Conservation (phyloP, 495 filamentous ascomycete genomes). For the Penicillium atrosanguineum region DNA sequence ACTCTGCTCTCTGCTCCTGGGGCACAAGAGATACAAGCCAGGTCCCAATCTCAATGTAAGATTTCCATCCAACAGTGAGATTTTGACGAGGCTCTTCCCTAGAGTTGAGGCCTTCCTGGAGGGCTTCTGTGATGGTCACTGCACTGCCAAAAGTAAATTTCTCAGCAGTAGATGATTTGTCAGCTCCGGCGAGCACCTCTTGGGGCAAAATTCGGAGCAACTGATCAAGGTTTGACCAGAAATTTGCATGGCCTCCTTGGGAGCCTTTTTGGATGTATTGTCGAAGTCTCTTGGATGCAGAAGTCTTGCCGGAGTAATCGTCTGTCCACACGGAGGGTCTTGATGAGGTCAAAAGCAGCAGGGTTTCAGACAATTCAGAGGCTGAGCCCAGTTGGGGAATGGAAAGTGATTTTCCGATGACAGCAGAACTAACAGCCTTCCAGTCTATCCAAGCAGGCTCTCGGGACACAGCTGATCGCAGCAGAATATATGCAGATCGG, state of each 20-base stretch:
- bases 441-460: slow-evolving; percentile 57
- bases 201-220: slow-evolving; percentile 61
- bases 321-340: slow-evolving; percentile 74
- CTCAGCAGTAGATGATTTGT: slow-evolving; percentile 40
- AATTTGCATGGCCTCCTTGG: slow-evolving; percentile 63
- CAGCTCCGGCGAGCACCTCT: slow-evolving; percentile 45
- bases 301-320: slow-evolving; percentile 63
- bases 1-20: slow-evolving; percentile 43
- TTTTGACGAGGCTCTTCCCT: slow-evolving; percentile 73
- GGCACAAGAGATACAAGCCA: slow-evolving; percentile 46
- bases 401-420: slow-evolving; percentile 68
- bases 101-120: slow-evolving; percentile 65
- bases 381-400: slow-evolving; percentile 70
- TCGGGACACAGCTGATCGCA: slow-evolving; percentile 57
- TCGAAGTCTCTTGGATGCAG: slow-evolving; percentile 59
- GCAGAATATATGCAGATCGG: slow-evolving; percentile 63
- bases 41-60: slow-evolving; percentile 61
- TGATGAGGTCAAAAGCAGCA: slow-evolving; percentile 58
- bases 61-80: slow-evolving; percentile 63
- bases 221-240: slow-evolving; percentile 64
- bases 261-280: slow-evolving; percentile 83
- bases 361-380: slow-evolving; percentile 60
- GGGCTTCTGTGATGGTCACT: slow-evolving; percentile 53
- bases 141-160: slow-evolving; percentile 26
- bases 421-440: slow-evolving; percentile 59